These are phyloP conservation scores for Aureobasidium sp. DNA, from an alignment of 2,329 filamentous ascomycete genomes.

Conservation along the genomic window DNA sequence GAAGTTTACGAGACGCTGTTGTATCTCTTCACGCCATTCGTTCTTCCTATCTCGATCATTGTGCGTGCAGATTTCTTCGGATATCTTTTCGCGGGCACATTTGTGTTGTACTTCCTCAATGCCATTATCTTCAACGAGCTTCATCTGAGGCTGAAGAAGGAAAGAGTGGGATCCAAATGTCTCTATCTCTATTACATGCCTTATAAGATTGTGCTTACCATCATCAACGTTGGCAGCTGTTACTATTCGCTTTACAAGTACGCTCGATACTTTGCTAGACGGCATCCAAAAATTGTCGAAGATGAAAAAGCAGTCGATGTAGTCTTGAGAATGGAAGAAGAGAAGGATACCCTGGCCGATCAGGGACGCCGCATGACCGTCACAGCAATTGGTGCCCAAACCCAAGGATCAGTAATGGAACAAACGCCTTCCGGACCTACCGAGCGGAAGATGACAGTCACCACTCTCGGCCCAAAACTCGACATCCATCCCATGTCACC, in stretches of 20 bases:
- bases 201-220: conserved; percentile 37
- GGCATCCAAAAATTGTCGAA: conserved; percentile 41
- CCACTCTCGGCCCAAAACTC: background rate
- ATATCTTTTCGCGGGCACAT: conserved; percentile 30
- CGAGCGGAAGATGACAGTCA: background rate
- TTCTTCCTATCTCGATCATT: conserved; percentile 37
- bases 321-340: conserved; percentile 13
- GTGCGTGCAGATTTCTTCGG: conserved; percentile 34
- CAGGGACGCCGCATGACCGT: conserved; percentile 14
- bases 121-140: conserved; percentile 41
- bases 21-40: conserved; percentile 37
- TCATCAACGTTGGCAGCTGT: conserved; percentile 33
- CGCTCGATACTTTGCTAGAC: conserved; percentile 37
- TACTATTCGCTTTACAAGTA: conserved; percentile 29
- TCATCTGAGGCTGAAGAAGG: conserved; percentile 37
- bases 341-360: background rate
- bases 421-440: background rate
- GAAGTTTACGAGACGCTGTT: conserved; percentile 41
- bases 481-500: background rate
- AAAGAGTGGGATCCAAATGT: conserved; percentile 32
- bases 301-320: conserved; percentile 32
- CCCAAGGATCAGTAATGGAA: background rate
- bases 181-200: conserved; percentile 35
- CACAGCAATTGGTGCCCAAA: conserved; percentile 12
- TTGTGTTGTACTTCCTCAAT: conserved; percentile 35